Evolutionary conservation across 2,329 filamentous ascomycete genomes (phyloP), one percentile per base, ranked within the genome.

Genomic region (Xylaria sp.): DNA sequence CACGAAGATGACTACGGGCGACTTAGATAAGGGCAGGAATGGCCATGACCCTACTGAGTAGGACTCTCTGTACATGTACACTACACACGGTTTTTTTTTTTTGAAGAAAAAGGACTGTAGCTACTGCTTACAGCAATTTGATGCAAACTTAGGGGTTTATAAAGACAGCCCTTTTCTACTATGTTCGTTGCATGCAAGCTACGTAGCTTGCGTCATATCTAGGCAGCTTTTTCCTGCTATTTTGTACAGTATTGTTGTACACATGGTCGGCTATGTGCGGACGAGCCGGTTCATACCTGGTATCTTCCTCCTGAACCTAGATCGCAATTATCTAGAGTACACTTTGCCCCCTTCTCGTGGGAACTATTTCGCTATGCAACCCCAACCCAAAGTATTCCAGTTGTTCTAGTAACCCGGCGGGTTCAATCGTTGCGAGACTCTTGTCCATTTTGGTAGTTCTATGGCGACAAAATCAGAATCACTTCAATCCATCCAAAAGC

Each of bases 381-480:
- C 41, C 20, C 20, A 60, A 41, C 41, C 46, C 58, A 57, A 43
- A 25, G 3, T 13, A 23, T 5, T 20, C 52, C 34, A 60, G 62
- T 53, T 4, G 30, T 39, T 60, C 83, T 90, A 97, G 82, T 95
- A 98, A 83, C 95, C 95, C 55, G 95, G 94, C 66, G 95, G 95
- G 81, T 98, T 98, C 80, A 97, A 79, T 82, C 95, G 86, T 81
- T 98, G 95, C 72, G 93, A 97, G 70, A 98, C 91, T 82, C 94
- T 91, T 74, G 95, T 98, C 95, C 95, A 98, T 83, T 98, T 94
- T 65, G 90, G 91, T 60, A 94, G 81, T 80, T 94, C 92, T 94
- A 75, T 60, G 72, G 59, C 46, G 20, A 39, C 23, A 10, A 6
- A 28, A 36, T 70, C 43, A 68, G 61, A 53, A 50, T 59, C n/a